Percentiles rank a stretch among this genome's conserved stretches.
Conservation (phyloP, 2,329 filamentous ascomycete species). For the Capronia epimyces region DNA sequence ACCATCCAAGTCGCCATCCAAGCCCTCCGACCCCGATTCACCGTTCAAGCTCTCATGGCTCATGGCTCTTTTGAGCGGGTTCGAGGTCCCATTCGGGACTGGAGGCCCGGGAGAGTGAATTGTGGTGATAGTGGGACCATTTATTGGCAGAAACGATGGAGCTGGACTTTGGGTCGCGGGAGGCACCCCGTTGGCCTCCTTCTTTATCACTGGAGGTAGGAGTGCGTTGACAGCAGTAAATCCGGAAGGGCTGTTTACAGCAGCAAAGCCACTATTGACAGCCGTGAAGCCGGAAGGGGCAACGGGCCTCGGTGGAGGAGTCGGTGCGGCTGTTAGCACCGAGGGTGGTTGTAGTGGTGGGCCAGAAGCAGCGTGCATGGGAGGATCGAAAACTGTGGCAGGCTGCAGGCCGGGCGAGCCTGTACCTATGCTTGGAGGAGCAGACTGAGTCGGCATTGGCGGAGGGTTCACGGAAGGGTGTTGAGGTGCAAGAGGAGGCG, state of each 20-base stretch:
- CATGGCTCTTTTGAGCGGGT: constrained; percentile 70
- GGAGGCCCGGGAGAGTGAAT: constrained; percentile 11
- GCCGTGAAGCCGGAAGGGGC: constrained; percentile 59
- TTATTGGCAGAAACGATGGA: constrained; percentile 52
- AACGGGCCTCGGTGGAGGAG: constrained; percentile 38
- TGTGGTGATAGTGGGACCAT: constrained; percentile 37
- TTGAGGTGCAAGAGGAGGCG: constrained; percentile 59
- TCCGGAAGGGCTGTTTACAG: constrained; percentile 51
- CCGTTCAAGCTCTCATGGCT: constrained; percentile 51
- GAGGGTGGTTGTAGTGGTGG: constrained; percentile 33
- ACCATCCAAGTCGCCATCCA: constrained; percentile 53
- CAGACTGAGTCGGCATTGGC: constrained; percentile 38
- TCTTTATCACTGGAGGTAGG: constrained; percentile 39
- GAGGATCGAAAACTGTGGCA: constrained; percentile 5
- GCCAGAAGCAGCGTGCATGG: constrained; percentile 4
- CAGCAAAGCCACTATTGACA: constrained; percentile 62
- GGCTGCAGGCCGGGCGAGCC: constrained; percentile 46
- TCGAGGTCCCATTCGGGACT: constrained; percentile 30
- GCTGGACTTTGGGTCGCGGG: constrained; percentile 54
- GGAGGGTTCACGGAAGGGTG: constrained; percentile 64
- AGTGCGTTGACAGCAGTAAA: constrained; percentile 41
- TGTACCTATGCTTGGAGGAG: constrained; percentile 42
- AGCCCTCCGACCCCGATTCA: constrained; percentile 36
- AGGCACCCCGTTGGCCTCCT: constrained; percentile 49
- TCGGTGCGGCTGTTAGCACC: constrained; percentile 31